Percentiles rank a stretch among this genome's conserved stretches.
Evolutionary conservation across 768 basidiomycete species (phyloP).

Genomic region (Mycena filopes): DNA sequence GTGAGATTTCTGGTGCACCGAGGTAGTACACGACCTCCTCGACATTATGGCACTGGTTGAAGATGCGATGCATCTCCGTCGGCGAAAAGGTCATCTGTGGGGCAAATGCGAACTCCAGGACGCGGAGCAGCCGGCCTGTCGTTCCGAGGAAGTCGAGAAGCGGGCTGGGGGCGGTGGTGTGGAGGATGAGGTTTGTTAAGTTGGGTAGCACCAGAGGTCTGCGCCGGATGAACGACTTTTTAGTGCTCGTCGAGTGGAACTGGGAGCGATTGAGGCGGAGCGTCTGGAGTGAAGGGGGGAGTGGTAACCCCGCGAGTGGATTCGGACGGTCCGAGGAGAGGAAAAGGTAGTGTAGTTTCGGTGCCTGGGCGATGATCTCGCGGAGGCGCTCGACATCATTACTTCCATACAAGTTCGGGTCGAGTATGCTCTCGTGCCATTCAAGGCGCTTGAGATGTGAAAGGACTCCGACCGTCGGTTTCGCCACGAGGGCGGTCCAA

Average conservation of each 20-base stretch:
- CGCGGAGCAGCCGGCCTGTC: slow-evolving; percentile 15
- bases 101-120: slow-evolving; percentile 27
- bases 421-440: slow-evolving; percentile 28
- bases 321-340: slow-evolving; percentile 24
- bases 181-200: slow-evolving; percentile 22
- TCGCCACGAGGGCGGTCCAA: slow-evolving; percentile 20
- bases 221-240: not conserved
- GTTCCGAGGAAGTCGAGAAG: slow-evolving; percentile 16
- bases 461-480: not conserved
- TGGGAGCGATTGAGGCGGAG: slow-evolving; percentile 25
- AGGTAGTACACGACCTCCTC: slow-evolving; percentile 19
- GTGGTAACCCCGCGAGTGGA: slow-evolving; percentile 13
- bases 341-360: slow-evolving; percentile 17
- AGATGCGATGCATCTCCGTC: slow-evolving; percentile 22
- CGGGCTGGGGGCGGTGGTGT: slow-evolving; percentile 17
- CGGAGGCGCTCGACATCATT: slow-evolving; percentile 16
- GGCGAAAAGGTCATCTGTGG: slow-evolving; percentile 23
- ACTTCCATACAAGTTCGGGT: slow-evolving; percentile 19
- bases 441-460: slow-evolving; percentile 19
- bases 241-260: slow-evolving; percentile 1
- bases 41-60: slow-evolving; percentile 7
- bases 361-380: slow-evolving; percentile 19
- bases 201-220: not conserved
- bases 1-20: slow-evolving; percentile 25
- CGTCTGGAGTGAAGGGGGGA: slow-evolving; percentile 5